A percentile compares a stretch with the other conserved stretches of the same genome.
These are phyloP conservation scores for Neurospora sp. DNA, from an alignment of 495 filamentous ascomycete species.

Conservation along the genomic window DNA sequence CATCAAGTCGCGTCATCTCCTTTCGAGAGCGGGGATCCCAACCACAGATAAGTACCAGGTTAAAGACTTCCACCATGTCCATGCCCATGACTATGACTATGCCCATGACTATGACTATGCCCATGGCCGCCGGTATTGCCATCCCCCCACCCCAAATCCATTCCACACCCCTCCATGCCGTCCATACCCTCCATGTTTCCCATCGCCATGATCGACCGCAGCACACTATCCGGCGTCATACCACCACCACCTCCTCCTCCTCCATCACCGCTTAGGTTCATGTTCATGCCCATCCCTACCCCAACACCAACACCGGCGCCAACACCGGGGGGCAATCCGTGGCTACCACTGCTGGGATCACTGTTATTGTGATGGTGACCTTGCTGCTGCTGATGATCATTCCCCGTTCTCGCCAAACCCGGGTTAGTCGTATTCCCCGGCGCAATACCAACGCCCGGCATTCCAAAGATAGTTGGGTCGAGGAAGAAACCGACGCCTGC, in stretches of 20 bases:
- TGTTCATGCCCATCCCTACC: constrained; percentile 9
- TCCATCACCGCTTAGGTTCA: constrained; percentile 19
- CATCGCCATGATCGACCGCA: constrained; percentile 40
- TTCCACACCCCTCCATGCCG: not conserved
- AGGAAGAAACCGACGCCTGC: not conserved
- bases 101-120: not conserved
- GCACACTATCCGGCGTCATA: constrained; percentile 42
- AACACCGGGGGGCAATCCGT: not conserved
- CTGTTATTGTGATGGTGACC: not conserved
- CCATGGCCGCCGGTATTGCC: not conserved
- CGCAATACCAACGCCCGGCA: not conserved
- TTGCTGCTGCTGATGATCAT: not conserved
- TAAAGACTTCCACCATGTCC: not conserved
- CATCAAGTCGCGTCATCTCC: not conserved
- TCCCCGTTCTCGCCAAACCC: not conserved
- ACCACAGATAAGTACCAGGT: not conserved
- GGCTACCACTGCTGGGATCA: not conserved
- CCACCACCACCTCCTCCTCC: constrained; percentile 8
- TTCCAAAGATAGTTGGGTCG: not conserved
- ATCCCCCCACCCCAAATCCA: not conserved
- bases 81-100: no score
- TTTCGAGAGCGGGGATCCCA: no score
- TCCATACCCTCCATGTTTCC: constrained; percentile 36
- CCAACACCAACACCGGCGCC: constrained; percentile 5
- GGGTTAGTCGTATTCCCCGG: not conserved